Percentiles rank a stretch among this genome's conserved stretches.
These are phyloP conservation scores for Coleophoma eucalyptorum DNA, from an alignment of 2,329 filamentous ascomycete genomes.

Conservation along the genomic window DNA sequence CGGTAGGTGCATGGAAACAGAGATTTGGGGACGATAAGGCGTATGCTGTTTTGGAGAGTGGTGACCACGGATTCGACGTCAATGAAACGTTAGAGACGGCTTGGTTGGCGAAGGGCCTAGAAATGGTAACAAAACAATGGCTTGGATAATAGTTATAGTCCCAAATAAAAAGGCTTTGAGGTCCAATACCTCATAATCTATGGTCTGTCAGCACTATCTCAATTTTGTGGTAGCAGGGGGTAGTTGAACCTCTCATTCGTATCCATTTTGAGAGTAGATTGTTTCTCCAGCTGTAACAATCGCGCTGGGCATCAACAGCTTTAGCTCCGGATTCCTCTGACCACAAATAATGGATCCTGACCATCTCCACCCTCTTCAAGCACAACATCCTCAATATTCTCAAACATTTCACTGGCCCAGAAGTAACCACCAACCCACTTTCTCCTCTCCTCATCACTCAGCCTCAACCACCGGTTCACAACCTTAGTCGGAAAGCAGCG, in stretches of 20 bases:
- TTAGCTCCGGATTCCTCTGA: slow-evolving; percentile 28
- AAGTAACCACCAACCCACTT: slow-evolving; percentile 48
- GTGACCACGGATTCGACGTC: background rate
- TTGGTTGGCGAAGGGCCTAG: background rate
- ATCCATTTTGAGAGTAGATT: no score
- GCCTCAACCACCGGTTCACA: slow-evolving; percentile 40
- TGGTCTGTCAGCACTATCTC: no score
- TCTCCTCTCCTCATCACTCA: slow-evolving; percentile 39
- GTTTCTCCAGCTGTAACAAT: no score
- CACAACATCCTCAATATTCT: slow-evolving; percentile 47
- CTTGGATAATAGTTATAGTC: no score
- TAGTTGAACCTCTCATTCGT: no score
- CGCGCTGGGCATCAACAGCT: no score
- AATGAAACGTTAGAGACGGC: background rate
- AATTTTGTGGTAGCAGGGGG: no score
- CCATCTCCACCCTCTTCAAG: slow-evolving; percentile 34
- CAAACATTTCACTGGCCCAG: slow-evolving; percentile 43
- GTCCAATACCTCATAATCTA: no score
- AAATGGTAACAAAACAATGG: no score
- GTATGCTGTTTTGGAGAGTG: background rate
- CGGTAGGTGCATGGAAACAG: background rate
- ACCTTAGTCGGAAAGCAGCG: slow-evolving; percentile 51
- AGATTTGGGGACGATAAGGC: background rate
- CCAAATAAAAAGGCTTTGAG: no score
- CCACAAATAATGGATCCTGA: slow-evolving; percentile 40